Conservation (phyloP, 345 rosid genomes). For the Pistacia atlantica region DNA sequence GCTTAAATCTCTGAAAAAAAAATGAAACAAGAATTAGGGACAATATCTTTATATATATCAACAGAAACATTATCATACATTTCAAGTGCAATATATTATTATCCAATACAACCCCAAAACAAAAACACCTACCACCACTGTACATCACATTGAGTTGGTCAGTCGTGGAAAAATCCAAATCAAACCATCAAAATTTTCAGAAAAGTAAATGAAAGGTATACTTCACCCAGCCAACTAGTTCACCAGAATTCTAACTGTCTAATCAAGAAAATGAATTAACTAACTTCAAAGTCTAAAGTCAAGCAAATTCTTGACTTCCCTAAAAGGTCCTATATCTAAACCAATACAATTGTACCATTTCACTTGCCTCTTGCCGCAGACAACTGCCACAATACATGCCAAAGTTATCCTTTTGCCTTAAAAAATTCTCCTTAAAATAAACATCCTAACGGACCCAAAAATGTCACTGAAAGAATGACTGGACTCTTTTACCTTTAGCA, state of each 20-base stretch:
- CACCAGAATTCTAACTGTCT: not conserved
- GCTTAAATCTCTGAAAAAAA: slow-evolving; percentile 77
- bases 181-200: not conserved
- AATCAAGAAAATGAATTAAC: slow-evolving; percentile 7
- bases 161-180: not conserved
- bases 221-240: not conserved
- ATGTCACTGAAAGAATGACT: slow-evolving; percentile 7
- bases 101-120: not conserved
- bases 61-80: not conserved
- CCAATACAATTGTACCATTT: not conserved
- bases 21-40: slow-evolving; percentile 8
- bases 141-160: not conserved
- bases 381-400: not conserved
- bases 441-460: not conserved
- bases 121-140: not conserved
- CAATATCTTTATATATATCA: not conserved
- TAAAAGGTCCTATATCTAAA: slow-evolving; percentile 3
- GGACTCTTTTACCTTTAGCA: not conserved
- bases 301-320: slow-evolving; percentile 3
- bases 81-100: not conserved
- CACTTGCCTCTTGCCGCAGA: not conserved
- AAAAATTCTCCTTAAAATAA: slow-evolving; percentile 7
- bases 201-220: not conserved
- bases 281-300: slow-evolving; percentile 7
- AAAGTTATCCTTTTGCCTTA: not conserved